Percentiles rank a stretch among this genome's conserved stretches.
These are phyloP conservation scores for Exutisphaerella laricina DNA, from an alignment of 2,329 filamentous ascomycete genomes.

Conservation along the genomic window DNA sequence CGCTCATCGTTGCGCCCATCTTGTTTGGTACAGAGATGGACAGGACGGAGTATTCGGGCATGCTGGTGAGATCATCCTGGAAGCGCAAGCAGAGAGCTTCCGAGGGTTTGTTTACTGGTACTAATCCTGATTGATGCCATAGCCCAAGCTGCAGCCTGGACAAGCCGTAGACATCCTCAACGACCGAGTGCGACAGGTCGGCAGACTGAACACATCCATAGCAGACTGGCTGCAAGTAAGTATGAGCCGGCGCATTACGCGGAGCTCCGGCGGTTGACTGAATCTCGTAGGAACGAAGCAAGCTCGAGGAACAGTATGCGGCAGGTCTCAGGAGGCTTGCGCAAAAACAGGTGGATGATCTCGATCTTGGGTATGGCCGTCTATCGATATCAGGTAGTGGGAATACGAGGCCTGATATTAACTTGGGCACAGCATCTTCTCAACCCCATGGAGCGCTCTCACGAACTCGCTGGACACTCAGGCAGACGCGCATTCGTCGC, in stretches of 20 bases:
- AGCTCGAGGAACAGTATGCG: constrained; percentile 85
- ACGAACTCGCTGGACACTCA: constrained; percentile 71
- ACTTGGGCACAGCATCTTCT: constrained; percentile 64
- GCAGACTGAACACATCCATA: constrained; percentile 79
- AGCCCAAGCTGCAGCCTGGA: constrained; percentile 74
- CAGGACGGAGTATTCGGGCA: constrained; percentile 83
- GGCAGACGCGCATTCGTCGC: constrained; percentile 74
- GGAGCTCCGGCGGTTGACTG: constrained; percentile 8
- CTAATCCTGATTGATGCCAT: constrained; percentile 22
- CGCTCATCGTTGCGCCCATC: constrained; percentile 37
- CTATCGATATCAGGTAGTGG: too few relatives aligned
- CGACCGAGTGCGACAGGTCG: constrained; percentile 82
- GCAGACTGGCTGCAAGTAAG: constrained; percentile 94
- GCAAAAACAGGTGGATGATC: constrained; percentile 51
- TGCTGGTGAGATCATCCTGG: constrained; percentile 65
- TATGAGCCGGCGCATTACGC: constrained; percentile 5
- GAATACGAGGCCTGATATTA: constrained; percentile 13
- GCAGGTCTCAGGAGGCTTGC: constrained; percentile 74
- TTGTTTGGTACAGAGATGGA: too few relatives aligned
- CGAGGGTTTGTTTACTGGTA: constrained; percentile 4
- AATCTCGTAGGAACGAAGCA: constrained; percentile 71
- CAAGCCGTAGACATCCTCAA: constrained; percentile 78
- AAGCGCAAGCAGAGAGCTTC: constrained; percentile 6
- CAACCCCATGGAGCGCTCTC: constrained; percentile 83
- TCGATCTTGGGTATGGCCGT: constrained; percentile 70